Percentiles rank a stretch among this genome's conserved stretches.
phyloP scores from a whole-genome alignment of 768 basidiomycete genomes.

The Podaxis mareebaensis region DNA sequence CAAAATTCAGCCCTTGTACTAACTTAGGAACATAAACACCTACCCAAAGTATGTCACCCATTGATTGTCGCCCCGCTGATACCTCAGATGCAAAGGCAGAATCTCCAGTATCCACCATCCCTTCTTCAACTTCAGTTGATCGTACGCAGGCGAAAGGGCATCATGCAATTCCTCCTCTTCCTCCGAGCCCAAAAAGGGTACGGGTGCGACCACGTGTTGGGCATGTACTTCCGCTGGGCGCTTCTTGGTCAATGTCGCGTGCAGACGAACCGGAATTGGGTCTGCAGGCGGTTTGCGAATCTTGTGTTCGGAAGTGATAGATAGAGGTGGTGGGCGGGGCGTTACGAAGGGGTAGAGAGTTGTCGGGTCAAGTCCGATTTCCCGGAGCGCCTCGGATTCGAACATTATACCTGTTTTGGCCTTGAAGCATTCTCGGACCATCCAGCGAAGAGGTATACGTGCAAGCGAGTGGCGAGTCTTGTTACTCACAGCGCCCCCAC shows the following conservation, averaged over 20 bases:
- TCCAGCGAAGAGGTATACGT: conserved; percentile 63
- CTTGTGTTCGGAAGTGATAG: conserved; percentile 20
- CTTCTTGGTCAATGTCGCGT: conserved; percentile 23
- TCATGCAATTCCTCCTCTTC: conserved; percentile 68
- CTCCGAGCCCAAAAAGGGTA: conserved; percentile 37
- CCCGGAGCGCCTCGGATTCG: conserved; percentile 41
- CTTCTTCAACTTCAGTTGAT: conserved; percentile 49
- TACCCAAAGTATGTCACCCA: conserved; percentile 38
- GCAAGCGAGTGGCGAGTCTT: conserved; percentile 48
- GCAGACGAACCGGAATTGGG: conserved; percentile 25
- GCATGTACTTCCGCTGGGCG: conserved; percentile 20
- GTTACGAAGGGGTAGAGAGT: conserved; percentile 44
- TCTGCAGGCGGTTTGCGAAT: conserved; percentile 28
- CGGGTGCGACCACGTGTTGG: conserved; percentile 10
- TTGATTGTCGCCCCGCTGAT: conserved; percentile 36
- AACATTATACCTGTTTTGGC: conserved; percentile 64
- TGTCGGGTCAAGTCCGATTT: conserved; percentile 50
- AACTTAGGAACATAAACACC: conserved; percentile 17
- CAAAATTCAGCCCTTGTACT: background rate
- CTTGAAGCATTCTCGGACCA: conserved; percentile 71
- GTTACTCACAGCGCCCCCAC: conserved; percentile 57
- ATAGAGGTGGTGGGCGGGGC: conserved; percentile 36
- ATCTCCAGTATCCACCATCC: conserved; percentile 74
- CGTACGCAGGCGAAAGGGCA: conserved; percentile 55
- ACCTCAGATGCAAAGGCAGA: conserved; percentile 43